A percentile compares a stretch with the other conserved stretches of the same genome.
These are phyloP conservation scores for Firmiana major DNA, from an alignment of 345 rosid species.

Conservation along the genomic window DNA sequence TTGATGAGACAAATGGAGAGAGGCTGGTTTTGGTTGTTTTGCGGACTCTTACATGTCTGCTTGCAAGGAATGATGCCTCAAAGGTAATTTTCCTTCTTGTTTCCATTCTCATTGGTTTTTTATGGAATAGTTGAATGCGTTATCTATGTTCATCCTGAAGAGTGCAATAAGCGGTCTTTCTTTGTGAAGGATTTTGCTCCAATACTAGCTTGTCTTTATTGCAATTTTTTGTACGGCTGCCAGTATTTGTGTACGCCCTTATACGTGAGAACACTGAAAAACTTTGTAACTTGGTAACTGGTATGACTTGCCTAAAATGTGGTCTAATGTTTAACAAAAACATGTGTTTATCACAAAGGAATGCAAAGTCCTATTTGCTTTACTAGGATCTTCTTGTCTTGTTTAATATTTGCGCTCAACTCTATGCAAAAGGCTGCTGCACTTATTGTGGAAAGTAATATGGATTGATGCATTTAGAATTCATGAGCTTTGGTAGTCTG, in stretches of 20 bases:
- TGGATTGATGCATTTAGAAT: background rate
- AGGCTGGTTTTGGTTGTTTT: constrained; percentile 84
- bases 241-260: background rate
- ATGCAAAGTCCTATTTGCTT: background rate
- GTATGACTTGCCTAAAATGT: background rate
- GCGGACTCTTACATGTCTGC: constrained; percentile 73
- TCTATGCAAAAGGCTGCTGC: background rate
- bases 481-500: background rate
- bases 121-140: constrained; percentile 12
- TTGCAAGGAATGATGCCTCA: constrained; percentile 75
- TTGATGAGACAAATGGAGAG: constrained; percentile 74
- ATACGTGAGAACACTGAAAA: background rate
- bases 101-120: constrained; percentile 8
- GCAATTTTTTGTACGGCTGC: background rate
- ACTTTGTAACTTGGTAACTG: background rate
- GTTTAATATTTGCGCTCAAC: background rate
- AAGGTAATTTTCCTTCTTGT: constrained; percentile 50
- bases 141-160: background rate
- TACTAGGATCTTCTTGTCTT: background rate
- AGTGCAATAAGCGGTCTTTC: constrained; percentile 3
- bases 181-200: constrained; percentile 3
- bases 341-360: background rate
- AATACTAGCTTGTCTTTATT: background rate
- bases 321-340: background rate
- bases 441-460: background rate